These are phyloP conservation scores for Echinosophora koreensis DNA, from an alignment of 306 rosid species.

Conservation along the genomic window DNA sequence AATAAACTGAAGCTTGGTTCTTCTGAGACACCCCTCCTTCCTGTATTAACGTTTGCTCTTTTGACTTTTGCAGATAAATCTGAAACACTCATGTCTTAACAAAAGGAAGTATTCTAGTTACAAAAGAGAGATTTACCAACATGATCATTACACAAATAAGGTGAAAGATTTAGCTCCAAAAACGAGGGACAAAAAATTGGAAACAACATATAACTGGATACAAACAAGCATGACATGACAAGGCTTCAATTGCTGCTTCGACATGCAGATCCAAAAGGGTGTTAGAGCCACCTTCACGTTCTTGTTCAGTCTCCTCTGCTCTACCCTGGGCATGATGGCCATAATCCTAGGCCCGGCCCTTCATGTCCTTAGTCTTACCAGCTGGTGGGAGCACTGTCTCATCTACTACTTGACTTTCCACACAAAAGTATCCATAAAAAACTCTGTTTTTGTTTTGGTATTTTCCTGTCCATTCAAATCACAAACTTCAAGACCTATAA, in stretches of 20 bases:
- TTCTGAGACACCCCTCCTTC: neutral
- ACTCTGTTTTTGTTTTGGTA: no score
- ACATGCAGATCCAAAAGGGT: no score
- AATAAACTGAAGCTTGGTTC: constrained; percentile 13
- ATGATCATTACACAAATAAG: constrained; percentile 46
- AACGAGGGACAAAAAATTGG: constrained; percentile 31
- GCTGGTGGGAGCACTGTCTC: neutral
- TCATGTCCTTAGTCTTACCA: constrained; percentile 57
- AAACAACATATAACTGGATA: constrained; percentile 43
- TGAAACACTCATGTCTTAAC: constrained; percentile 1
- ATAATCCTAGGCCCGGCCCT: constrained; percentile 56
- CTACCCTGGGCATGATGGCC: constrained; percentile 45
- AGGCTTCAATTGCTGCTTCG: neutral
- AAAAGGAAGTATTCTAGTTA: constrained; percentile 12
- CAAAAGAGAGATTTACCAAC: constrained; percentile 36
- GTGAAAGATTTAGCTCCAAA: constrained; percentile 14
- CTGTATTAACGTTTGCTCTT: neutral
- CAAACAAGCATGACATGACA: constrained; percentile 34
- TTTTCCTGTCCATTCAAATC: no score
- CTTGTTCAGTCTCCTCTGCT: constrained; percentile 40
- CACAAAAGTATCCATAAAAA: no score
- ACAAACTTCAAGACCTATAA: no score
- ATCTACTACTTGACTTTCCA: no score
- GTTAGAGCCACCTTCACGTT: no score
- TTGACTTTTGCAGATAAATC: neutral